These are phyloP conservation scores for Aspergillus sp. DNA, from an alignment of 2,329 filamentous ascomycete species.

Conservation along the genomic window DNA sequence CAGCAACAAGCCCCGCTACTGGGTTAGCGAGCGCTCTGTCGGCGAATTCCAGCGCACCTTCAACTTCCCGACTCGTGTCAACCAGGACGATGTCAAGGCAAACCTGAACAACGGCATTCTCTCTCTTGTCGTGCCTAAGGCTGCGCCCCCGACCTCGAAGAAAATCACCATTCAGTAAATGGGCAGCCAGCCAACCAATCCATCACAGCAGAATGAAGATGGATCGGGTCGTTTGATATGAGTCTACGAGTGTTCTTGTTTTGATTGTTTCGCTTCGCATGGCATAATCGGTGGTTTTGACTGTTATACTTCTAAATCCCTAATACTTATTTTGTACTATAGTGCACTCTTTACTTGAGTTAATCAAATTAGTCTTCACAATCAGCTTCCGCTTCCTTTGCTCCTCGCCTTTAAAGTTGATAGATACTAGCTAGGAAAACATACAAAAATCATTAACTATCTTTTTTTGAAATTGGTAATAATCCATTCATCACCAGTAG, in stretches of 20 bases:
- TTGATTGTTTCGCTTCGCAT: background rate
- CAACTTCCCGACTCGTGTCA: conserved; percentile 57
- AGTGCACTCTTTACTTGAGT: background rate
- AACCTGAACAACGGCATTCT: conserved; percentile 62
- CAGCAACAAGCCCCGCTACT: conserved; percentile 49
- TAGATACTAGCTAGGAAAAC: no score
- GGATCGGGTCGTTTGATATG: background rate
- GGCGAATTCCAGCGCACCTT: conserved; percentile 62
- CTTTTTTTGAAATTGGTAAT: no score
- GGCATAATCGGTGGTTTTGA: background rate
- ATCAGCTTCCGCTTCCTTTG: background rate
- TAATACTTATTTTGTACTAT: background rate
- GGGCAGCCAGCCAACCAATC: background rate
- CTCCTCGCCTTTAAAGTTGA: no score
- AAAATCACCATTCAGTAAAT: conserved; percentile 58
- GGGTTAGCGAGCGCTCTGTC: conserved; percentile 59
- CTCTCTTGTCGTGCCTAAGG: conserved; percentile 58
- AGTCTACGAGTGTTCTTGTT: background rate
- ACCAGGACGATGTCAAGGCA: conserved; percentile 62
- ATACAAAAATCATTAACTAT: no score
- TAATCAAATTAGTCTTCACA: background rate
- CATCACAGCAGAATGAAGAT: background rate
- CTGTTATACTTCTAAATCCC: background rate
- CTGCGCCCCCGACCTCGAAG: conserved; percentile 46
- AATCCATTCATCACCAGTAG: no score